Conservation (phyloP, 345 rosid species). For the Erucastrum elatum region DNA sequence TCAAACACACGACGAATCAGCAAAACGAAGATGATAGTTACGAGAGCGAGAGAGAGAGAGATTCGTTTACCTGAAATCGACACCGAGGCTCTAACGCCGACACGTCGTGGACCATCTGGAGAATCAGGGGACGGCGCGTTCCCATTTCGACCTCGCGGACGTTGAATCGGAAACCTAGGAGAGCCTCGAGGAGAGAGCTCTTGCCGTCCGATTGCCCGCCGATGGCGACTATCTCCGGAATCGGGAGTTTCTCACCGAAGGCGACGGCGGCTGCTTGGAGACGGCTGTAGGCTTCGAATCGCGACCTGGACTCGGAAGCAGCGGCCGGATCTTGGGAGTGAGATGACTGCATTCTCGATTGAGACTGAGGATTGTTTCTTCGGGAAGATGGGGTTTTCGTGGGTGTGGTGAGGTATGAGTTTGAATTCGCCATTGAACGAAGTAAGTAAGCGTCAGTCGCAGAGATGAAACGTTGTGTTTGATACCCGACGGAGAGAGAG, state of each 20-base stretch:
- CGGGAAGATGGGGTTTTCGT: conserved; percentile 56
- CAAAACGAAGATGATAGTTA: not conserved
- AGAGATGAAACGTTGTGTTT: not conserved
- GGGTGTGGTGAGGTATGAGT: conserved; percentile 51
- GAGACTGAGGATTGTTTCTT: conserved; percentile 37
- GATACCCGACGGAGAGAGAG: not conserved
- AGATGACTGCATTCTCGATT: conserved; percentile 29
- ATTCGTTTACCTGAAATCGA: conserved; percentile 64
- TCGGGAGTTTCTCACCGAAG: conserved; percentile 95
- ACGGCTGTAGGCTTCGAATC: conserved; percentile 96
- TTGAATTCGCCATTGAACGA: conserved; percentile 54
- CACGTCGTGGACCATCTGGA: conserved; percentile 93
- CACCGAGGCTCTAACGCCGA: conserved; percentile 88
- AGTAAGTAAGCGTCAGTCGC: not conserved
- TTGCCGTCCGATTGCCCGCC: conserved; percentile 98
- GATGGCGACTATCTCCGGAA: conserved; percentile 91
- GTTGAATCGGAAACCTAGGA: conserved; percentile 89
- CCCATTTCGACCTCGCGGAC: conserved; percentile 99
- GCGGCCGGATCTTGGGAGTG: conserved; percentile 33
- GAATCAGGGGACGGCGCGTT: conserved; percentile 86
- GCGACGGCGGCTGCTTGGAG: conserved; percentile 94
- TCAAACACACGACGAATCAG: not conserved
- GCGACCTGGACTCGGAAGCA: conserved; percentile 45
- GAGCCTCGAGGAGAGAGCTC: conserved; percentile 95
- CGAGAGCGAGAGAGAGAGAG: not conserved